Evolutionary conservation across 257 asterid species (phyloP).

Genomic region (Solanum appendiculatum): DNA sequence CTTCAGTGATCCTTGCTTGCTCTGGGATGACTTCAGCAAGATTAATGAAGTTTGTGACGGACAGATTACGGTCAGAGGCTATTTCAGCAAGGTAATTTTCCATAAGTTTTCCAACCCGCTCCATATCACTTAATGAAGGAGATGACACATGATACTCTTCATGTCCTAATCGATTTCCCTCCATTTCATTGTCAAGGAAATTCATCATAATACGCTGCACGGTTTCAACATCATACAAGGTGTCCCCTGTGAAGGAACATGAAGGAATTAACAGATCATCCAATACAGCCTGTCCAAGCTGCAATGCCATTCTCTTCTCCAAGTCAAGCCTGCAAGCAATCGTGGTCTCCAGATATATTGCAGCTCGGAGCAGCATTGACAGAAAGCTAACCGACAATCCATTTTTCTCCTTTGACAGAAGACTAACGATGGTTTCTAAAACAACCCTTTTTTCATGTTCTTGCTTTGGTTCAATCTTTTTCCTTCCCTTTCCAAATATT

Average conservation of each 20-base stretch:
- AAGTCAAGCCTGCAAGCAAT: slow-evolving; percentile 81
- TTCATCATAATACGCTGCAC: slow-evolving; percentile 54
- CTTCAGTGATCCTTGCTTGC: slow-evolving; percentile 56
- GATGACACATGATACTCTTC: slow-evolving; percentile 23
- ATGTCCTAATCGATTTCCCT: slow-evolving; percentile 23
- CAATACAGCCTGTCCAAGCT: slow-evolving; percentile 70
- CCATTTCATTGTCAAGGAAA: slow-evolving; percentile 48
- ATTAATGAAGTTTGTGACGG: slow-evolving; percentile 41
- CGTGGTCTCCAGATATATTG: slow-evolving; percentile 66
- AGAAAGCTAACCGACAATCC: slow-evolving; percentile 71
- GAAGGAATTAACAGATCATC: slow-evolving; percentile 76
- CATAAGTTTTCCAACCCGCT: slow-evolving; percentile 52
- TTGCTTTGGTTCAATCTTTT: slow-evolving; percentile 52
- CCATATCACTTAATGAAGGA: slow-evolving; percentile 29
- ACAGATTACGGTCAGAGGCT: slow-evolving; percentile 54
- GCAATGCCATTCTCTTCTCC: slow-evolving; percentile 71
- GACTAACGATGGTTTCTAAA: slow-evolving; percentile 74
- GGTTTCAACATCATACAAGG: slow-evolving; percentile 67
- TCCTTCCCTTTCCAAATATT: slow-evolving; percentile 59
- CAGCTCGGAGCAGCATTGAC: slow-evolving; percentile 79
- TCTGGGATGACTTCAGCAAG: slow-evolving; percentile 68
- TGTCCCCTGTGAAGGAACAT: slow-evolving; percentile 56
- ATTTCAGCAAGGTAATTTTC: slow-evolving; percentile 65
- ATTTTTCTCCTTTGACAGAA: slow-evolving; percentile 68
- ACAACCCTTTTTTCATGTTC: slow-evolving; percentile 79